Evolutionary conservation across 2,329 filamentous ascomycete genomes (phyloP).

Genomic region (Chaetothyriales sp.): DNA sequence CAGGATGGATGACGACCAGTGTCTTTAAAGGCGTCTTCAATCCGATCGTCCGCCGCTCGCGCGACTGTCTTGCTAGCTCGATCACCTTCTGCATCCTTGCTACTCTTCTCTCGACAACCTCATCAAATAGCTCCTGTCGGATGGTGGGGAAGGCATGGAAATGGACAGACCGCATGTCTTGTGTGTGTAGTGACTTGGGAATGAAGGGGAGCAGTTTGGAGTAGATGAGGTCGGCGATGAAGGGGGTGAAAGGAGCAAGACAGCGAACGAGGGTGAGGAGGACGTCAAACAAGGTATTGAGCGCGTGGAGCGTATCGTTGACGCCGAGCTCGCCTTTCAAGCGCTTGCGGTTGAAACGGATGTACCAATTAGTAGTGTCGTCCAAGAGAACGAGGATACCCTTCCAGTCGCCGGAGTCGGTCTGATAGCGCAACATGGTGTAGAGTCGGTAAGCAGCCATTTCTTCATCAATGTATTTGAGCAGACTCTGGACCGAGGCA

Average conservation of each 20-base stretch:
- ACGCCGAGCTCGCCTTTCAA: slow-evolving; percentile 76
- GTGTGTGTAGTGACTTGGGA: slow-evolving; percentile 52
- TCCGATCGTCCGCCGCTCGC: slow-evolving; percentile 71
- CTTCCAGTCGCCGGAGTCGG: slow-evolving; percentile 28
- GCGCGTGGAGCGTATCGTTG: slow-evolving; percentile 73
- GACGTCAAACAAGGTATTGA: slow-evolving; percentile 91
- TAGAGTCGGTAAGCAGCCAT: slow-evolving; percentile 67
- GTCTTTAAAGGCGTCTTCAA: slow-evolving; percentile 86
- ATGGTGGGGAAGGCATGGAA: slow-evolving; percentile 86
- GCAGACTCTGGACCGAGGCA: slow-evolving; percentile 68
- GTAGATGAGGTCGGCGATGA: slow-evolving; percentile 92
- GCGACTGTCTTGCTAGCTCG: slow-evolving; percentile 71
- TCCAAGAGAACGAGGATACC: slow-evolving; percentile 66
- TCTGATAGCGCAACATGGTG: slow-evolving; percentile 50
- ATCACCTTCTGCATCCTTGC: slow-evolving; percentile 91
- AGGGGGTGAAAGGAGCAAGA: slow-evolving; percentile 88
- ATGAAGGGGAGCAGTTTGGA: slow-evolving; percentile 69
- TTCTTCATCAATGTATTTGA: slow-evolving; percentile 77
- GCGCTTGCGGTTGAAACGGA: slow-evolving; percentile 72
- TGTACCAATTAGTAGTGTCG: slow-evolving; percentile 88
- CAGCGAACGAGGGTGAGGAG: slow-evolving; percentile 77
- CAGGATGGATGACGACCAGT: slow-evolving; percentile 74
- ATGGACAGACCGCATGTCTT: slow-evolving; percentile 76
- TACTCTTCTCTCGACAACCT: slow-evolving; percentile 72
- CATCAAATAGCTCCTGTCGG: slow-evolving; percentile 74